Conservation (phyloP, 2,329 filamentous ascomycete genomes). For the Aspergillus cejpii region DNA sequence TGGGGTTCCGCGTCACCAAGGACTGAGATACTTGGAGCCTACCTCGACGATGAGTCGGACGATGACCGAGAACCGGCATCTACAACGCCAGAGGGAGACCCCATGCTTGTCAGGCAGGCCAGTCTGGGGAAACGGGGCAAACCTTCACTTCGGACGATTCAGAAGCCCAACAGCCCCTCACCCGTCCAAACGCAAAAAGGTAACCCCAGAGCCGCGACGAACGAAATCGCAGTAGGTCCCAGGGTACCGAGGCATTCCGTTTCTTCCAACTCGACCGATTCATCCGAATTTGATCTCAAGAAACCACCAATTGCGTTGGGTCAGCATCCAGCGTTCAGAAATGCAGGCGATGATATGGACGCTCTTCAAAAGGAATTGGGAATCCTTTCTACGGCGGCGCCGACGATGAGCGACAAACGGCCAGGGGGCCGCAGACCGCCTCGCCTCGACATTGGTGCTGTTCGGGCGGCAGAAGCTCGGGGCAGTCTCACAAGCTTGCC, state of each 20-base stretch:
- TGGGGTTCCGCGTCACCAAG: constrained; percentile 51
- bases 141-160: constrained; percentile 39
- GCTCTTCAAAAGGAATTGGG: constrained; percentile 22
- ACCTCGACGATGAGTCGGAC: constrained; percentile 28
- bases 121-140: constrained; percentile 40
- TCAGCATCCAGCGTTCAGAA: constrained; percentile 3
- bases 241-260: constrained; percentile 16
- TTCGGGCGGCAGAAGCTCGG: constrained; percentile 71
- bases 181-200: constrained; percentile 11
- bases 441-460: constrained; percentile 71
- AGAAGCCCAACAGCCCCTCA: constrained; percentile 25
- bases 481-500: constrained; percentile 88
- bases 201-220: constrained; percentile 12
- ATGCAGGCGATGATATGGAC: constrained; percentile 11
- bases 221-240: constrained; percentile 7
- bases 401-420: constrained; percentile 38
- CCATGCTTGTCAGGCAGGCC: constrained; percentile 35
- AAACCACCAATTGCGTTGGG: constrained; percentile 29
- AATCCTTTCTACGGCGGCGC: constrained; percentile 24
- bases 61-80: constrained; percentile 14
- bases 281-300: constrained; percentile 28
- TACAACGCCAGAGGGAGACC: constrained; percentile 17
- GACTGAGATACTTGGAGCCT: constrained; percentile 43
- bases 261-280: constrained; percentile 16
- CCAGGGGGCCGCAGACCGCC: constrained; percentile 52